Evolutionary conservation across 768 basidiomycete genomes (phyloP).

Genomic region (Heimioporus sp.): DNA sequence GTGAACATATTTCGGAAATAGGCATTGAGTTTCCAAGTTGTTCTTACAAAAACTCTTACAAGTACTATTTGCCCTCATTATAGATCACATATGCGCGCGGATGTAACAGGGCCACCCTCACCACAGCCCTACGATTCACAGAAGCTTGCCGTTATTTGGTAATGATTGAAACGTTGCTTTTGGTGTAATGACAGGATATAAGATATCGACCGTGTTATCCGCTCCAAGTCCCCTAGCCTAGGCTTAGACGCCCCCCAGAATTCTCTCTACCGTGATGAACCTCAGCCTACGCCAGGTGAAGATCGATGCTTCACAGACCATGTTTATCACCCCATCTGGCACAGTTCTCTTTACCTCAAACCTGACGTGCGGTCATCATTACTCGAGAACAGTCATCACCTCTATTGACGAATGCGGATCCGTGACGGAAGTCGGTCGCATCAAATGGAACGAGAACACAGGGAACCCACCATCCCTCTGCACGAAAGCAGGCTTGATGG

Average conservation of each 20-base stretch:
- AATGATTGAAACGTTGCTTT: no score
- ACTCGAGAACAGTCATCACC: slow-evolving; percentile 8
- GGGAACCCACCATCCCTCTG: not conserved
- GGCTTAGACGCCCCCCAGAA: not conserved
- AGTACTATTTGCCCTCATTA: no score
- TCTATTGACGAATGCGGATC: slow-evolving; percentile 10
- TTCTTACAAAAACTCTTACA: no score
- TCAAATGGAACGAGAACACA: slow-evolving; percentile 14
- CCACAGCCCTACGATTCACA: no score
- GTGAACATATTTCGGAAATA: no score
- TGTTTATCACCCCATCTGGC: slow-evolving; percentile 17
- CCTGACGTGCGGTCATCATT: not conserved
- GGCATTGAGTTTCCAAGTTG: no score
- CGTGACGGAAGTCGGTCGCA: slow-evolving; percentile 6
- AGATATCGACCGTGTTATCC: no score
- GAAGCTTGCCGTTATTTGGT: no score
- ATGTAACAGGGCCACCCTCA: no score
- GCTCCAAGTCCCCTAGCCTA: no score
- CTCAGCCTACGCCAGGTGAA: slow-evolving; percentile 17
- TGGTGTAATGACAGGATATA: no score
- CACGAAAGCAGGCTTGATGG: slow-evolving; percentile 1
- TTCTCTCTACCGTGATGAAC: slow-evolving; percentile 9
- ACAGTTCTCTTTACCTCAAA: slow-evolving; percentile 13
- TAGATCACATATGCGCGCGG: no score
- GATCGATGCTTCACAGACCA: slow-evolving; percentile 5